Percentiles rank a stretch among this genome's conserved stretches.
These are phyloP conservation scores for Ustanciosporium gigantosporum DNA, from an alignment of 1,284 basidiomycete species.

Conservation along the genomic window DNA sequence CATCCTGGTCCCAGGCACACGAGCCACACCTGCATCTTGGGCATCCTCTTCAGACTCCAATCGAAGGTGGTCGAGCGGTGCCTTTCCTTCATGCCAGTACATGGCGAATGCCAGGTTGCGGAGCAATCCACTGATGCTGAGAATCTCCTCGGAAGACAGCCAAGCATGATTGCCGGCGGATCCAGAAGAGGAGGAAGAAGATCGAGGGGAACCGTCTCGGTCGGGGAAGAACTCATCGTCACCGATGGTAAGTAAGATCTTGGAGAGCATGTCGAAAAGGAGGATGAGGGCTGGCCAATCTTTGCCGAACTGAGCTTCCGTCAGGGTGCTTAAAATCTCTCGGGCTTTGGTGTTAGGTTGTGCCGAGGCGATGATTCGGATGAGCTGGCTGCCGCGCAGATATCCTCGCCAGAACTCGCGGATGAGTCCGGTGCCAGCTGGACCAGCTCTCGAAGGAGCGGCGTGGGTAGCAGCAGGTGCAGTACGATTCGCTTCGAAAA, in stretches of 20 bases:
- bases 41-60: slow-evolving; percentile 1
- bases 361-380: slow-evolving; percentile 33
- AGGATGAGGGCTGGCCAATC: slow-evolving; percentile 72
- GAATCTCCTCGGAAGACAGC: slow-evolving; percentile 80
- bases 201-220: slow-evolving; percentile 2
- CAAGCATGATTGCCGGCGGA: slow-evolving; percentile 12
- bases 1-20: slow-evolving; percentile 45
- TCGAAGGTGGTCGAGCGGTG: slow-evolving; percentile 24
- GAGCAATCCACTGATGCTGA: slow-evolving; percentile 70
- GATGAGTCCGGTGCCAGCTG: slow-evolving; percentile 36
- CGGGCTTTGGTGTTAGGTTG: slow-evolving; percentile 14
- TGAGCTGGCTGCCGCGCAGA: slow-evolving; percentile 42
- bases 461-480: background rate
- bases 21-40: background rate
- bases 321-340: slow-evolving; percentile 21
- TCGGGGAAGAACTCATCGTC: slow-evolving; percentile 91
- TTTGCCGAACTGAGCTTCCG: background rate
- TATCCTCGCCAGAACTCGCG: slow-evolving; percentile 59
- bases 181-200: no score
- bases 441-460: background rate
- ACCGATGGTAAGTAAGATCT: slow-evolving; percentile 84
- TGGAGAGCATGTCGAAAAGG: slow-evolving; percentile 79
- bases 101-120: slow-evolving; percentile 78
- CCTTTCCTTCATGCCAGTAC: slow-evolving; percentile 71
- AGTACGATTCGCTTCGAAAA: slow-evolving; percentile 11